These are phyloP conservation scores for Iberis amara DNA, from an alignment of 441 rosid genomes.

Conservation along the genomic window DNA sequence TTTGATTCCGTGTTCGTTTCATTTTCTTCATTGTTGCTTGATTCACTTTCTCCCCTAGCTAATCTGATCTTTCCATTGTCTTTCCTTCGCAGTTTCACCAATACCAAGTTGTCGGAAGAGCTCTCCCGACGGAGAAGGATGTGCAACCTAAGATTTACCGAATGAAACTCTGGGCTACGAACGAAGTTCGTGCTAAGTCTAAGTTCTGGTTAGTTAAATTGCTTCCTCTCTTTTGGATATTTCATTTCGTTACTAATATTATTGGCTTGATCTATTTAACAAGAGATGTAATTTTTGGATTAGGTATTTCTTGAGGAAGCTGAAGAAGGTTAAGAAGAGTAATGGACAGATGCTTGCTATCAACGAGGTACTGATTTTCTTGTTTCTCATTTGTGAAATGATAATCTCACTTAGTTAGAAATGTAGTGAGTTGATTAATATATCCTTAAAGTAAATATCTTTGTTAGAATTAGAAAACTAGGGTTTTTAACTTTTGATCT, in stretches of 20 bases:
- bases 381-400: neutral
- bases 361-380: conserved; percentile 42
- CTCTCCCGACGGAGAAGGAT: conserved; percentile 40
- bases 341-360: conserved; percentile 62
- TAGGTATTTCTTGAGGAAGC: conserved; percentile 58
- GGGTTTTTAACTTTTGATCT: neutral
- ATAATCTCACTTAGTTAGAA: neutral
- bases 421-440: neutral
- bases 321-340: conserved; percentile 62
- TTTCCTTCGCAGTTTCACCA: conserved; percentile 36
- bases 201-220: conserved; percentile 40
- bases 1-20: neutral
- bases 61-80: neutral
- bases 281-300: neutral
- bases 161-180: conserved; percentile 46
- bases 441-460: too few relatives aligned
- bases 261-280: neutral
- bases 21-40: neutral
- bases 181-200: conserved; percentile 34
- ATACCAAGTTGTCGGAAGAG: conserved; percentile 48
- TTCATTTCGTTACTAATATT: neutral
- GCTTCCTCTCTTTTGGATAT: neutral
- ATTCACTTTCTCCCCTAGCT: neutral
- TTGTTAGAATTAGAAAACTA: neutral
- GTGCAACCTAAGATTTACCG: conserved; percentile 49